Conservation (phyloP, 106 monocot species). For the Dendrobium nobile region DNA sequence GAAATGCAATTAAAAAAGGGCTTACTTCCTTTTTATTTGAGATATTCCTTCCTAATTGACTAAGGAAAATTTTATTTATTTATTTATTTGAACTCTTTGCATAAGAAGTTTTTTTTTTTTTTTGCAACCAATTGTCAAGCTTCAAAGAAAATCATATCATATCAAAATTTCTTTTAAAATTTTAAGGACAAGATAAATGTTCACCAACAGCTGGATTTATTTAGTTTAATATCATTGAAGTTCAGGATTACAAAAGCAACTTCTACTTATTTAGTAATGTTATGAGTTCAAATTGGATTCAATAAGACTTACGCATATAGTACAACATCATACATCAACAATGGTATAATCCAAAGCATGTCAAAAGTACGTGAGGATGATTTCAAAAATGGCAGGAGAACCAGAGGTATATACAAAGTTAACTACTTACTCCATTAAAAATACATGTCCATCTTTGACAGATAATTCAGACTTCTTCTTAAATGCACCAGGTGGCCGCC, state of each 20-base stretch:
- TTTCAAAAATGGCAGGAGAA: background rate
- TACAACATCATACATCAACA: background rate
- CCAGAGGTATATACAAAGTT: background rate
- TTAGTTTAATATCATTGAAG: background rate
- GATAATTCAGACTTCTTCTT: constrained; percentile 97
- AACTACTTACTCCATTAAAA: constrained; percentile 86
- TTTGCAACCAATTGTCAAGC: background rate
- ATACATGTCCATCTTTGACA: constrained; percentile 91
- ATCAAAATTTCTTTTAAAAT: background rate
- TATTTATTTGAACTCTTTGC: too few species aligned
- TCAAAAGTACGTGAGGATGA: background rate
- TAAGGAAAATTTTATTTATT: too few species aligned
- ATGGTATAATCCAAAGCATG: background rate
- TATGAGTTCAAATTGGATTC: background rate
- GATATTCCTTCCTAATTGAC: background rate
- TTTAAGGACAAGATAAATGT: background rate
- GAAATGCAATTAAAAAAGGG: background rate
- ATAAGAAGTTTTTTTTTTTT: background rate
- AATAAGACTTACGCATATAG: background rate
- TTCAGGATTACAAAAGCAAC: background rate
- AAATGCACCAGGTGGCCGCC: constrained; percentile 84
- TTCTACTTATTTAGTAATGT: background rate
- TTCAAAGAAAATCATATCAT: background rate
- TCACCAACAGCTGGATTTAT: background rate
- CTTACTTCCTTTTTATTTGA: background rate